Base-by-base conservation (phyloP, 306 rosid genomes). In the Rosa chinensis region DNA sequence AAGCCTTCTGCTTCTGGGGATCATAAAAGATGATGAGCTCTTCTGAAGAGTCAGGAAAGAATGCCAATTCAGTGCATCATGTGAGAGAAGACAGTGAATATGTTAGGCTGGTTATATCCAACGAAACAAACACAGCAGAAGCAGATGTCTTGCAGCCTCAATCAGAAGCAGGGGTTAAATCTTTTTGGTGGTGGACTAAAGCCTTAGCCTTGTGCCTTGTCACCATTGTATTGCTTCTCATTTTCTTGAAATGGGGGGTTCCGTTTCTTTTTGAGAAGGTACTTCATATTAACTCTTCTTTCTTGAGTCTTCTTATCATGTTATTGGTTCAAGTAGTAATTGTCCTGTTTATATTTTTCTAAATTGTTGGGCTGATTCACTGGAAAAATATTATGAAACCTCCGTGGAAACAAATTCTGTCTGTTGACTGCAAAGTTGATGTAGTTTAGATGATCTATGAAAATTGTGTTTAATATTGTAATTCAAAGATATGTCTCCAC, bases 221-320 rank as follows among this genome's bases (percentile, higher is more conserved):
- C 82, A 70, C 75, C 72, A 70, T 85, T 62, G 20, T 82, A 84
- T 77, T 87, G 73, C 56, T 56, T 81, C 80, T 90, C 62, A 76
- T 81, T 84, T 77, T 84, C 68, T 71, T 88, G 81, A 92, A 94
- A 77, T 94, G 98, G 97, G 98, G 94, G 67, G 83, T 88, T 37
- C 98, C 98, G 1, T 92, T 92, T 86, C 82, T 91, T 85, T 92
- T 94, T 78, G 87, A 92, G 80, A 90, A 94, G 98, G 98, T 94
- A 82, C 75, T 79, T 85, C 75, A 48, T 64, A 66, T 62, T 13
- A 56, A 56, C 49, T 77, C 61, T 4, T 53, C 42, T 67, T 82
- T 72, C 68, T 35, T 62, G 21, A 25, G 67, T 47, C 32, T 8
- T 79, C 14, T 42, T 43, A 10, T 39, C 70, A 70, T 62, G 48